Evolutionary conservation across 106 monocot species (phyloP).

Genomic region (Dioscorea zingiberensis): DNA sequence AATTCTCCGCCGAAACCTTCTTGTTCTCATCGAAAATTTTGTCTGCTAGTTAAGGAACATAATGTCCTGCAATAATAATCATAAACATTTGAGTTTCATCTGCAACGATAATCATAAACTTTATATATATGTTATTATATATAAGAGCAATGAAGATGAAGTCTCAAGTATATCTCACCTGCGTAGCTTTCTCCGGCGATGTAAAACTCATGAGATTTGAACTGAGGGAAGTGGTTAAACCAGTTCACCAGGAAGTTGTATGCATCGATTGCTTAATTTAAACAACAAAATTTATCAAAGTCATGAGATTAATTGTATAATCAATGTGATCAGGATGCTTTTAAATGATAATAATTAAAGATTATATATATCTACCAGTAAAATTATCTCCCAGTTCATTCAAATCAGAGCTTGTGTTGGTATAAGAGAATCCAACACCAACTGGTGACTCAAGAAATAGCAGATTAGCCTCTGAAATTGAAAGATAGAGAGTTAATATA

Average conservation of each 20-base stretch:
- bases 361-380: constrained; percentile 25
- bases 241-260: constrained; percentile 33
- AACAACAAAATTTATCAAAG: background rate
- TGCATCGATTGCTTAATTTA: constrained; percentile 30
- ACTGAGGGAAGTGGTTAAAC: constrained; percentile 40
- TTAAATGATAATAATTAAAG: too few species aligned
- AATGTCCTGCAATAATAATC: constrained; percentile 39
- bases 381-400: constrained; percentile 24
- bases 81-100: too few species aligned
- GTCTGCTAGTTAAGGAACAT: constrained; percentile 45
- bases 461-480: constrained; percentile 39
- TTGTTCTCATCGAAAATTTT: constrained; percentile 43
- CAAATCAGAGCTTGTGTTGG: constrained; percentile 18
- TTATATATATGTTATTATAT: too few species aligned
- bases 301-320: background rate
- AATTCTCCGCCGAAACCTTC: constrained; percentile 14
- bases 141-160: too few species aligned
- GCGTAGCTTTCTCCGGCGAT: constrained; percentile 43
- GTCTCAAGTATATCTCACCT: too few species aligned
- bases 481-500: background rate
- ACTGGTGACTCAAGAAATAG: constrained; percentile 21
- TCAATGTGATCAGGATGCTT: too few species aligned
- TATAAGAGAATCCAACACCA: constrained; percentile 20
- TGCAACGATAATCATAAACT: too few species aligned
- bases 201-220: constrained; percentile 30